A percentile compares a stretch with the other conserved stretches of the same genome.
phyloP scores from a whole-genome alignment of 2,329 filamentous ascomycete genomes.

The Botrytis medusae region DNA sequence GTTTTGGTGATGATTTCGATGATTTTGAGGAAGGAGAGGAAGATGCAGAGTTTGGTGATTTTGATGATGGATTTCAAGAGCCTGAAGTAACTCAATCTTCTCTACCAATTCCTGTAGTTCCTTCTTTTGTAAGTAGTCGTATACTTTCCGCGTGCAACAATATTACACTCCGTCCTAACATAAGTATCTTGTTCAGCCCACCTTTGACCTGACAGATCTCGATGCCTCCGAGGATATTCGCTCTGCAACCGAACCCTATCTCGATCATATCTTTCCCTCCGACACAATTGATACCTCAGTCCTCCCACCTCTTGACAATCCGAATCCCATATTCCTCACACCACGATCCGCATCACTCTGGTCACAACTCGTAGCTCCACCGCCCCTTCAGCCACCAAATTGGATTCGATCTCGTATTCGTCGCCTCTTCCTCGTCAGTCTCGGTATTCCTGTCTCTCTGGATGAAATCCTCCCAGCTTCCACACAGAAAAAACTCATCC shows the following conservation, averaged over 20 bases:
- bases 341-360: constrained; percentile 87
- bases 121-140: constrained; percentile 47
- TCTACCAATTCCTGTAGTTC: constrained; percentile 39
- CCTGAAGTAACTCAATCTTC: constrained; percentile 45
- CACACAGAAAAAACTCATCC: constrained; percentile 95
- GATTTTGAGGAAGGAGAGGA: constrained; percentile 61
- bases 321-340: constrained; percentile 72
- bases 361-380: constrained; percentile 93
- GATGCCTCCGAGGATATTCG: constrained; percentile 58
- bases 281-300: constrained; percentile 53
- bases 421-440: constrained; percentile 89
- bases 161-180: constrained; percentile 21
- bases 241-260: constrained; percentile 62
- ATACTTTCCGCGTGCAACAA: constrained; percentile 29
- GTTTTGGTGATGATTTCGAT: constrained; percentile 68
- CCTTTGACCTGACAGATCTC: constrained; percentile 66
- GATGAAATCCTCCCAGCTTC: constrained; percentile 96
- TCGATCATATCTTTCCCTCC: constrained; percentile 64
- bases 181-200: constrained; percentile 49
- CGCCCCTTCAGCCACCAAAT: constrained; percentile 90
- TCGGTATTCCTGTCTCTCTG: constrained; percentile 92
- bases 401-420: constrained; percentile 97
- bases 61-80: constrained; percentile 65
- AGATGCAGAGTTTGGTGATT: constrained; percentile 52
- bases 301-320: constrained; percentile 46